Conservation (phyloP, 345 rosid species). For the Chamaenerion angustifolium region DNA sequence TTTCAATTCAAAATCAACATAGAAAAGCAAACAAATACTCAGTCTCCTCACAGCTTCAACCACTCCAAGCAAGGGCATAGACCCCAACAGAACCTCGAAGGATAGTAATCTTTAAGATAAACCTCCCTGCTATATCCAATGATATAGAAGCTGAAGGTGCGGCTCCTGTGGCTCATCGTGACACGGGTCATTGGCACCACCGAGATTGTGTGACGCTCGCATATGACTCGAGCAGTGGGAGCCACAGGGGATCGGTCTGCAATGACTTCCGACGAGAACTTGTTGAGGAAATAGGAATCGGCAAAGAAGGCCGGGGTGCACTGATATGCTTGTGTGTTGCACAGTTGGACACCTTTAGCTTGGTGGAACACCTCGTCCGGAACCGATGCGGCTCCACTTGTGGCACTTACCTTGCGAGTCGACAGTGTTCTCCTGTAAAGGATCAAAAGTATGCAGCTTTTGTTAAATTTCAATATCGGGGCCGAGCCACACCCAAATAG, state of each 20-base stretch:
- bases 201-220: slow-evolving; percentile 47
- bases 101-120: slow-evolving; percentile 1
- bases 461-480: too few species aligned
- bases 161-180: slow-evolving; percentile 62
- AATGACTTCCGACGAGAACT: slow-evolving; percentile 10
- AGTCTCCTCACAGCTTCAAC: slow-evolving; percentile 38
- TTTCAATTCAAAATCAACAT: too few species aligned
- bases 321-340: slow-evolving; percentile 89
- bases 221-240: background rate
- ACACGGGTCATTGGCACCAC: slow-evolving; percentile 87
- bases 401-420: slow-evolving; percentile 1
- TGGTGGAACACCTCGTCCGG: background rate
- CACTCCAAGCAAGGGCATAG: slow-evolving; percentile 90
- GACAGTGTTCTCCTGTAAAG: slow-evolving; percentile 52
- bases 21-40: background rate
- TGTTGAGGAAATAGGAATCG: slow-evolving; percentile 49
- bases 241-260: slow-evolving; percentile 38
- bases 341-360: slow-evolving; percentile 63
- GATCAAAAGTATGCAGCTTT: background rate
- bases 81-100: slow-evolving; percentile 88
- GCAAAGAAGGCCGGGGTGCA: background rate
- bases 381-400: background rate
- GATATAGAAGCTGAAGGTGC: slow-evolving; percentile 70
- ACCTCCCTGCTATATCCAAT: slow-evolving; percentile 29
- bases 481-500: too few species aligned